Percentiles rank a stretch among this genome's conserved stretches.
Conservation (phyloP, 352 stramenopile species). For the Phytopythium mirpurense region DNA sequence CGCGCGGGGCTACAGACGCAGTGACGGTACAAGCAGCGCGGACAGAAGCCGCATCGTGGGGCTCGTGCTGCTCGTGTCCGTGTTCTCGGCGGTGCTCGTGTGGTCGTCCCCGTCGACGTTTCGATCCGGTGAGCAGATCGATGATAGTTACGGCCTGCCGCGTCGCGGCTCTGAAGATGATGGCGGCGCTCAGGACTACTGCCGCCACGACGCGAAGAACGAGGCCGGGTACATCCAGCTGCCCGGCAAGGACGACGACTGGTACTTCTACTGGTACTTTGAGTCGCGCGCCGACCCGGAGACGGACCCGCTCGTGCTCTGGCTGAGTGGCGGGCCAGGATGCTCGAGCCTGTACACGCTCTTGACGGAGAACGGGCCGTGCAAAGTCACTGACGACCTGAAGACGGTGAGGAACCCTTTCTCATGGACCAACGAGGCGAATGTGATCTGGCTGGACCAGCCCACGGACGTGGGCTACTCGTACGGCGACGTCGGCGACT, state of each 20-base stretch:
- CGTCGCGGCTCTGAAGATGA: not conserved
- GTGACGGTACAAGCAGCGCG: not conserved
- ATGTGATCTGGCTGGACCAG: slow-evolving; percentile 57
- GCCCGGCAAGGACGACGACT: slow-evolving; percentile 38
- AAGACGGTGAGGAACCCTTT: slow-evolving; percentile 34
- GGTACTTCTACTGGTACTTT: slow-evolving; percentile 74
- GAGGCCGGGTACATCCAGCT: slow-evolving; percentile 55
- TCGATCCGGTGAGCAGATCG: not conserved
- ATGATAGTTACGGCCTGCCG: not conserved
- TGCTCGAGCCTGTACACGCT: slow-evolving; percentile 55
- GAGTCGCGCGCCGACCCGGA: slow-evolving; percentile 24
- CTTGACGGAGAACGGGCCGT: slow-evolving; percentile 60
- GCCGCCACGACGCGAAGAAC: slow-evolving; percentile 8
- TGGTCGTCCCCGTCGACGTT: not conserved
- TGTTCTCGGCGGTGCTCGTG: not conserved
- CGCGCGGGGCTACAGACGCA: not conserved
- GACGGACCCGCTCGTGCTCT: slow-evolving; percentile 54
- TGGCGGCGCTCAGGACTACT: not conserved
- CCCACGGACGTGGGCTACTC: slow-evolving; percentile 57
- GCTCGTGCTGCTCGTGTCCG: not conserved
- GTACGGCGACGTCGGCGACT: slow-evolving; percentile 23
- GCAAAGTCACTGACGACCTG: slow-evolving; percentile 20
- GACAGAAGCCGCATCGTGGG: not conserved
- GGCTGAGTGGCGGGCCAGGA: slow-evolving; percentile 57
- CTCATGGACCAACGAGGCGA: slow-evolving; percentile 43